These are phyloP conservation scores for Nicotiana tabacum DNA, from an alignment of 257 asterid species.

Conservation along the genomic window DNA sequence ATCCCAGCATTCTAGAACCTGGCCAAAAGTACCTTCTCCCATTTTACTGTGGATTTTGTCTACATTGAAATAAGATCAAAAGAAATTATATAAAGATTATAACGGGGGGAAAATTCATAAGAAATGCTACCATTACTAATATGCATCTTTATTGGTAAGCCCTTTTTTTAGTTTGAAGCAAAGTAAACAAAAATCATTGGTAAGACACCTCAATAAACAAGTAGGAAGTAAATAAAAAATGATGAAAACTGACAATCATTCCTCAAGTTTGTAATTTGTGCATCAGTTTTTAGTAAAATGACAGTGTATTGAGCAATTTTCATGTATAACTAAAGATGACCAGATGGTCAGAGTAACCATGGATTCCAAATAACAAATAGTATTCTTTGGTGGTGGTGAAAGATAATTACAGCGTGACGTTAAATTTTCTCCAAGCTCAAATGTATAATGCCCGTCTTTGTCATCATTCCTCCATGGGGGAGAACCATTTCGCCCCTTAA, in stretches of 20 bases:
- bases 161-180: too few relatives aligned
- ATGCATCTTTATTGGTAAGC: background rate
- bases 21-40: conserved; percentile 99
- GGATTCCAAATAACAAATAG: background rate
- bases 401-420: conserved; percentile 92
- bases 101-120: background rate
- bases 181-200: too few relatives aligned
- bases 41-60: conserved; percentile 85
- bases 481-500: conserved; percentile 71
- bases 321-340: background rate
- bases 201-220: too few relatives aligned
- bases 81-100: background rate
- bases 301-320: background rate
- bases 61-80: conserved; percentile 22
- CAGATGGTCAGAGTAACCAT: background rate
- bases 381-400: conserved; percentile 33
- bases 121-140: too few relatives aligned
- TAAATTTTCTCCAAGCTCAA: conserved; percentile 95
- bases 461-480: conserved; percentile 91
- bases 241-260: too few relatives aligned
- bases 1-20: conserved; percentile 95
- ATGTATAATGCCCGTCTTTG: conserved; percentile 94
- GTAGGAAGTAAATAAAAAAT: too few relatives aligned
- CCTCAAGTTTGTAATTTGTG: too few relatives aligned
- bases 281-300: too few relatives aligned